Evolutionary conservation across 805 yeast genomes (phyloP), one percentile per base, ranked within the genome.

Genomic region (Teunomyces stri): DNA sequence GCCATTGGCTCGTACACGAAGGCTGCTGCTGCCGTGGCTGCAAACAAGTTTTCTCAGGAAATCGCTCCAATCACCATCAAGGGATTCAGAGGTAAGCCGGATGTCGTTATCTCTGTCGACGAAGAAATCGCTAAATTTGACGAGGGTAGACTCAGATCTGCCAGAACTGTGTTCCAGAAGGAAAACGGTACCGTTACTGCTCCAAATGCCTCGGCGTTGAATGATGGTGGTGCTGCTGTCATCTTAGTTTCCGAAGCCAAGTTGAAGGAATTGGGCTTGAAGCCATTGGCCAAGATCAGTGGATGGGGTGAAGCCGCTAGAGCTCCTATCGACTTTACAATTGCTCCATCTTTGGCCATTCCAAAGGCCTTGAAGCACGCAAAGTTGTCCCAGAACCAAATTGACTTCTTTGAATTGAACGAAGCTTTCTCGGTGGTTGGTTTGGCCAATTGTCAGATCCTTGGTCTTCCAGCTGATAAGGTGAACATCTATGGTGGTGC

Each of bases 241-340:
- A 76, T 94, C 39, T 78, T 94, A 56, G 94, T 89, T 44, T 87
- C 96, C 49, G 97, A 82, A 65, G 74, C 74, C 53, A 90, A 91
- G 75, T 78, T 91, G 60, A 81, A 82, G 66, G 96, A 91, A 78
- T 81, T 90, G 59, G 85, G 86, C 40, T 75, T 94, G 64, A 89
- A 76, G 66, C 99, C 99, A 54, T 66, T 94, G 52, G 98, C 97
- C 51, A 82, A 83, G 68, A 85, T 94, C 60, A 66, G 80, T 45
- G 96, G 97, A 51, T 92, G 96, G 96, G 99, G 96, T 71, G 99
- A 94, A 68, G 98, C 98, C 61, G 99, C 96, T 48, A 91, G 89
- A 68, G 82, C 83, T 38, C 99, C 99, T 55, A 80, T 86, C 59
- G 95, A 91, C 73, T 94, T 94, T 79, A 92, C 99, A 46, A 87